Conservation (phyloP, 352 stramenopile genomes). For the Globisporangium polare region DNA sequence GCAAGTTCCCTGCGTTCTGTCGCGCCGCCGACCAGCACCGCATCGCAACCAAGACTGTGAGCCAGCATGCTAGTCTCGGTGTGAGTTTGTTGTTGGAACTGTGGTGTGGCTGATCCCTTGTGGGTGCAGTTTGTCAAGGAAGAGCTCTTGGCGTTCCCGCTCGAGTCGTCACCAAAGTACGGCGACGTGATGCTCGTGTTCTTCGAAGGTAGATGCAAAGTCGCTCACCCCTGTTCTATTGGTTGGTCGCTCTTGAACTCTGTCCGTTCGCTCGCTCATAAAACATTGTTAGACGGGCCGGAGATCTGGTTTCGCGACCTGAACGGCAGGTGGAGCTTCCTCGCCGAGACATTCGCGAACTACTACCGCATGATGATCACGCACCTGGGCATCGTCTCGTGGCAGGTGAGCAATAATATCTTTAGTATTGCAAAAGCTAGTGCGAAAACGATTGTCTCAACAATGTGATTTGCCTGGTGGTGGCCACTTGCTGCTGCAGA, state of each 20-base stretch:
- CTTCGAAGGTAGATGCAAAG: conserved; percentile 26
- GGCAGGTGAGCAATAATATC: conserved; percentile 38
- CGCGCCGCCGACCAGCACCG: conserved; percentile 36
- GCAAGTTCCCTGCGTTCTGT: conserved; percentile 33
- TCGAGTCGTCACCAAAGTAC: conserved; percentile 56
- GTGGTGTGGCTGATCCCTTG: background rate
- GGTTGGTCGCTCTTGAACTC: background rate
- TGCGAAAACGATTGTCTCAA: background rate
- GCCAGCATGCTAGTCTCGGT: background rate
- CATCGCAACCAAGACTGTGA: conserved; percentile 21
- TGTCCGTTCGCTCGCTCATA: background rate
- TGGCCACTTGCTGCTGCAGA: conserved; percentile 17
- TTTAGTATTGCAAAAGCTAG: background rate
- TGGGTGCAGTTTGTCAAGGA: conserved; percentile 17
- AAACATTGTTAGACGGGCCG: conserved; percentile 21
- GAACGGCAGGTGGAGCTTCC: conserved; percentile 58
- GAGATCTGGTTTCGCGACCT: conserved; percentile 72
- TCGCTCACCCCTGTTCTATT: background rate
- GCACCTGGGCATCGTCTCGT: conserved; percentile 71
- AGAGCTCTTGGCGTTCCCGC: conserved; percentile 33
- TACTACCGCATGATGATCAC: conserved; percentile 84
- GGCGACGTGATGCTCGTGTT: conserved; percentile 56
- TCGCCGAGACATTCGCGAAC: conserved; percentile 60
- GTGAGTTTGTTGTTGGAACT: background rate
- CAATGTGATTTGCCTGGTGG: background rate